Base-by-base conservation (phyloP, 371 early-diverging fungal species). In the Blakeslea trispora region DNA sequence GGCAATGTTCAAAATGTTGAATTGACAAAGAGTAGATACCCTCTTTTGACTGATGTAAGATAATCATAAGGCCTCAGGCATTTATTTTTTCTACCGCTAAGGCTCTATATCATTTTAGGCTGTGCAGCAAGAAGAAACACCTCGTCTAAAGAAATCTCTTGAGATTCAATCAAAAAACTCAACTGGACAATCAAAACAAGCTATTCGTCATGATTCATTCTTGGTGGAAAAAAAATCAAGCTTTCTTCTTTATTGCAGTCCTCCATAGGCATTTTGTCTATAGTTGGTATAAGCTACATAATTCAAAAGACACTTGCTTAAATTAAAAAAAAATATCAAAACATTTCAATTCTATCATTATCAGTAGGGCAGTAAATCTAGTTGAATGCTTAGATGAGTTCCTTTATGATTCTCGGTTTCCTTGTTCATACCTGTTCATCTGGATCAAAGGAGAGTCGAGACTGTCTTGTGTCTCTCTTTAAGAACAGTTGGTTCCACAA, bases 1-100 rank as follows among this genome's bases (percentile, higher is more conserved):
- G 97, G 97, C 31, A 91, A 85, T 37, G 96, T 95, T 17, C 93
- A 93, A 60, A 91, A 87, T 60, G 80, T 95, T 5, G 93, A 96
- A 68, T 69, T 95, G 54, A 90, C 91, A 41, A 68, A 68, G 35
- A 62, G 55, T 44, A 66, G 69, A 39, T 79, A 75, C 49, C 74
- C 72, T n/a, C 61, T 74, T 23, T 8, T 49, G 37, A 37, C 37
- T 37, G 37, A 37, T 28, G 28, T 28, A 28, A 28, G 28, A 28
- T 28, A 28, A 28, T 3, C 3, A 28, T 7, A 28, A 28, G n/a
- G n/a, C n/a, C n/a, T n/a, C n/a, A n/a, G n/a, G n/a, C n/a, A n/a
- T n/a, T n/a, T n/a, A n/a, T n/a, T n/a, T n/a, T n/a, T n/a, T n/a
- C n/a, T n/a, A n/a, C n/a, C n/a, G n/a, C n/a, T n/a, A n/a, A n/a